Base-by-base conservation (phyloP, 768 basidiomycete species). In the Leccinum rimulosum region DNA sequence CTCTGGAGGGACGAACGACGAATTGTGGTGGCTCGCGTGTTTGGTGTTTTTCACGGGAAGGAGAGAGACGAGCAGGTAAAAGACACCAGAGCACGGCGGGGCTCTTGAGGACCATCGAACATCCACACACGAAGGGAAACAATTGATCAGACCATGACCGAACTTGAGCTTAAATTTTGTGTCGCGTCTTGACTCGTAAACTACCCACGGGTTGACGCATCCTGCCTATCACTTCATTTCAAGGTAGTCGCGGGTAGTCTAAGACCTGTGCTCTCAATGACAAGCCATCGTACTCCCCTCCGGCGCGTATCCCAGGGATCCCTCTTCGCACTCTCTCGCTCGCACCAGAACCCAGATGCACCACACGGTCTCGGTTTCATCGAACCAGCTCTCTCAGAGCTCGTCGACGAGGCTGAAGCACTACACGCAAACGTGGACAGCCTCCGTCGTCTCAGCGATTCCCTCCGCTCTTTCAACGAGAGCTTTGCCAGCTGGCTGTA, bases 281-380 rank as follows among this genome's bases (percentile, higher is more conserved):
- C 66, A 3, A 61, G 52, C 38, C 73, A 38, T 17, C 35, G 88
- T 43, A 95, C 92, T 11, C 95, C 95, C 8, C 83, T 98, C 25
- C 83, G 88, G 47, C 89, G 95, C 56, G 85, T 95, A 60, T 96
- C 95, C 0, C 94, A 95, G 58, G 91, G 93, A 35, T 97, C 95
- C 2, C 84, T 98, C 14, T 89, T 91, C 57, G 85, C 87, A 17
- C 81, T 95, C 48, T 94, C 93, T 17, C 85, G 87, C 43, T 94
- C 93, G 0, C 59, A 63, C 8, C 82, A 80, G 17, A 80, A 84
- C 11, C 84, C 85, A 63, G 83, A 91, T 73, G 88, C 92, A 1
- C 89, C 92, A 0, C 85, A 91, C 66, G 91, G 90, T 1, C 83
- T 95, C 31, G 90, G 88, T 0, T 95, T 95, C 66, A 81, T 98